Conservation (phyloP, 192 early-diverging fungal genomes). For the Entomortierella beljakovae region DNA sequence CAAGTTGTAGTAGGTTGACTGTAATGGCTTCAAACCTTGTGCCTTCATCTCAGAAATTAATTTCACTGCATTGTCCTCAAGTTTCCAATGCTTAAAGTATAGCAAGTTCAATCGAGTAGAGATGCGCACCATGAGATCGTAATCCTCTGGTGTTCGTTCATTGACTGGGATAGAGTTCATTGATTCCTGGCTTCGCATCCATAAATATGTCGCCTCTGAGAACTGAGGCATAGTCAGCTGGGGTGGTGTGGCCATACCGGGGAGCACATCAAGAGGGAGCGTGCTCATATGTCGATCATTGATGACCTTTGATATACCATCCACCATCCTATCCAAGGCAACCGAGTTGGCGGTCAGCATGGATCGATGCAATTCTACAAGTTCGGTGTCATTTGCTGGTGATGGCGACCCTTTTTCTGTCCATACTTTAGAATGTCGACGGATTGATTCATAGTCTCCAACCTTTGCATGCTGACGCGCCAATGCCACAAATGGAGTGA, state of each 20-base stretch:
- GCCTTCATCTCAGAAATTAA: conserved; percentile 15
- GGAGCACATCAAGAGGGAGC: conserved; percentile 27
- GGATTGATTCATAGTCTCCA: conserved; percentile 38
- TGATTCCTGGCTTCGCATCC: conserved; percentile 2
- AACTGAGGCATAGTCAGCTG: conserved; percentile 25
- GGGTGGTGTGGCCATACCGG: conserved; percentile 28
- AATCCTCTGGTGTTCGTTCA: conserved; percentile 28
- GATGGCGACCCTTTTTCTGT: conserved; percentile 4
- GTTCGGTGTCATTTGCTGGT: neutral
- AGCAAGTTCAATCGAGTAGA: conserved; percentile 30
- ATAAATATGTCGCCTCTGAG: conserved; percentile 19
- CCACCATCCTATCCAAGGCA: conserved; percentile 28
- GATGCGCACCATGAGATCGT: conserved; percentile 29
- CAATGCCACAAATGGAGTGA: conserved; percentile 20
- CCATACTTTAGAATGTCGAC: conserved; percentile 19
- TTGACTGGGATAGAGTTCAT: conserved; percentile 8
- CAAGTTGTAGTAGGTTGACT: conserved; percentile 23
- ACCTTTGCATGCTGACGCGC: conserved; percentile 37
- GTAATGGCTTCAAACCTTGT: conserved; percentile 13
- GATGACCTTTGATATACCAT: conserved; percentile 5
- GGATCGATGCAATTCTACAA: conserved; percentile 19
- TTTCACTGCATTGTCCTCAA: conserved; percentile 7
- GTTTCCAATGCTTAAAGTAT: conserved; percentile 7
- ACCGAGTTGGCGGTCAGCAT: conserved; percentile 20
- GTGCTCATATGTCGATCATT: conserved; percentile 31